These are phyloP conservation scores for Coriolopsis trogii DNA, from an alignment of 1,284 basidiomycete genomes.

Conservation along the genomic window DNA sequence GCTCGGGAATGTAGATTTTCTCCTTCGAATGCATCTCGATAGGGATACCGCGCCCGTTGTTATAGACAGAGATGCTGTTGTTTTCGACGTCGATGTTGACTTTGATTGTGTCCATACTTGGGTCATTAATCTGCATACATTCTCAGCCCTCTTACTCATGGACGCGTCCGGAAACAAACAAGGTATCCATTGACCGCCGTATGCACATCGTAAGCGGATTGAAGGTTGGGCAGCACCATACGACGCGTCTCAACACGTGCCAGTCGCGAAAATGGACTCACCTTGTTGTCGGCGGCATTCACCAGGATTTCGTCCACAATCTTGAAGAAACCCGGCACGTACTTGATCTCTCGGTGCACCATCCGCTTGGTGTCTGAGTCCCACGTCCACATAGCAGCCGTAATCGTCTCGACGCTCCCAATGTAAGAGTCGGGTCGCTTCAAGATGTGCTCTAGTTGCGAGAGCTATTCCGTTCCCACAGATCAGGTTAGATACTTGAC, in stretches of 20 bases:
- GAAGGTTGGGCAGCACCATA: too few relatives aligned
- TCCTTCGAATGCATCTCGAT: constrained; percentile 95
- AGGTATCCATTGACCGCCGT: too few relatives aligned
- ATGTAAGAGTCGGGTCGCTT: constrained; percentile 99
- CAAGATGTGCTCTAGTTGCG: constrained; percentile 96
- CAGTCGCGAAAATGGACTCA: constrained; percentile 36
- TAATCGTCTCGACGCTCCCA: constrained; percentile 88
- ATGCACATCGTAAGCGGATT: too few relatives aligned
- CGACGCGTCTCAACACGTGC: not conserved
- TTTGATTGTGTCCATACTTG: constrained; percentile 88
- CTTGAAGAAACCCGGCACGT: constrained; percentile 99
- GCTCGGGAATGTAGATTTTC: constrained; percentile 95
- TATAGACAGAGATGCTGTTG: constrained; percentile 89
- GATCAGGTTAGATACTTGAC: constrained; percentile 7
- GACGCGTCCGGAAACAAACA: not conserved
- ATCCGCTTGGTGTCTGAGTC: constrained; percentile 82
- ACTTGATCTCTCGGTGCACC: constrained; percentile 83
- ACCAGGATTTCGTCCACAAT: constrained; percentile 99
- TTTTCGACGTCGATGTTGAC: constrained; percentile 86
- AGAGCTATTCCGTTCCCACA: constrained; percentile 58
- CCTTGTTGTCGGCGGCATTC: constrained; percentile 99
- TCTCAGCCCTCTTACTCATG: not conserved
- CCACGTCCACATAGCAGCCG: constrained; percentile 90
- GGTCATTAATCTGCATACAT: constrained; percentile 77
- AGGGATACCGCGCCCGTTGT: constrained; percentile 97